These are phyloP conservation scores for Pholiota microspora DNA, from an alignment of 768 basidiomycete species.

Conservation along the genomic window DNA sequence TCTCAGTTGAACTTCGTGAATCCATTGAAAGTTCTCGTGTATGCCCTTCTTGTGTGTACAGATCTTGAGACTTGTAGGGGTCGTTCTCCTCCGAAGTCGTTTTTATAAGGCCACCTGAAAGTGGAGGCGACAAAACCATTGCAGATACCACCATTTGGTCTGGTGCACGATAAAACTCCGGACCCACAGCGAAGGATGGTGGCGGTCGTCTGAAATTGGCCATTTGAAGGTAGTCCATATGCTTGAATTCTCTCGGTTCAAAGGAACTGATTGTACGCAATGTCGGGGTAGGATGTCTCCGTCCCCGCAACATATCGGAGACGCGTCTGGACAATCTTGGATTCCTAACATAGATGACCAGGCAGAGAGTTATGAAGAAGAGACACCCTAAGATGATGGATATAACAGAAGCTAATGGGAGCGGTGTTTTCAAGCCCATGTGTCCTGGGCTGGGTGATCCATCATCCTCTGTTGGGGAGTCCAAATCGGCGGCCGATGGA, in stretches of 20 bases:
- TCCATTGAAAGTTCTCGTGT: background rate
- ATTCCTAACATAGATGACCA: conserved; percentile 4
- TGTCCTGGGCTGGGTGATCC: background rate
- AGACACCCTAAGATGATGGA: conserved; percentile 4
- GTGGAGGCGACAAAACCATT: background rate
- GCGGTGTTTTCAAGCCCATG: background rate
- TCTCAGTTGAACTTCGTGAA: too few relatives aligned
- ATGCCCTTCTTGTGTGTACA: background rate
- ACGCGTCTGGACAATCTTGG: background rate
- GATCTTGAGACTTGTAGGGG: background rate
- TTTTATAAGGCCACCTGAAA: too few relatives aligned
- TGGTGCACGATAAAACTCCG: background rate
- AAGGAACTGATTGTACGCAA: background rate
- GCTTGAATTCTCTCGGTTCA: conserved; percentile 1
- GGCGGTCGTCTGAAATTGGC: background rate
- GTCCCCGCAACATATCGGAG: background rate
- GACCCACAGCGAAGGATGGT: background rate
- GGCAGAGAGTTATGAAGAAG: conserved; percentile 6
- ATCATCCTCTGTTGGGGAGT: background rate
- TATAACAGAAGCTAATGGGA: conserved; percentile 6
- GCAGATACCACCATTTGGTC: background rate
- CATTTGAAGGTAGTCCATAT: background rate
- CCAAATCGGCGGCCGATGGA: background rate
- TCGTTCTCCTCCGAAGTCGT: background rate
- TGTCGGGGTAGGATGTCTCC: background rate